Evolutionary conservation across 2,329 filamentous ascomycete genomes (phyloP), one percentile per base, ranked within the genome.

Genomic region (Cladosporium austrohemisphaericum): DNA sequence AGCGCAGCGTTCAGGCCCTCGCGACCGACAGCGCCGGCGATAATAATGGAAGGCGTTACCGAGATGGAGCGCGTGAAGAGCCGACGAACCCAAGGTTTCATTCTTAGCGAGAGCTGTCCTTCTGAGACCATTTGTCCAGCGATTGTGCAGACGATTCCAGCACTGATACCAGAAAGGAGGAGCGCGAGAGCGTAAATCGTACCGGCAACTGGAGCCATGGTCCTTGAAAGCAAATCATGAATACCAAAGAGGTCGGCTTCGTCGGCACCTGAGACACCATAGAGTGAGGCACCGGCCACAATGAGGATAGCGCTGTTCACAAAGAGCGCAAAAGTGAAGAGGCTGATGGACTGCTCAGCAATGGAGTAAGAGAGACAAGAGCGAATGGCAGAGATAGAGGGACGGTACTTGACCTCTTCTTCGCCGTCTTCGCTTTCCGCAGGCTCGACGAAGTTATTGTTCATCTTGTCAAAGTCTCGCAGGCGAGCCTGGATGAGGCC

Each of bases 121-220:
- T 94, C 89, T 54, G 82, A 84, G 18, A 95, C 85, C 83, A 95
- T 93, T 66, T 95, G 89, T 0, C 89, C 89, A 0, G 89, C 80
- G 57, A 95, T 93, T 1, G 90, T 95, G 70, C 89, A 94, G 2
- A 94, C 85, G 28, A 95, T 88, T 5, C 89, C 89, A 0, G 89
- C 89, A 0, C 84, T 88, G 10, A 88, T 78, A 7, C 89, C 89
- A 0, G 85, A 91, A 1, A 94, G 78, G 0, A 95, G 77, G 1
- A 95, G 72, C 0, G 89, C 88, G 2, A 94, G 73, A 0, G 88
- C 88, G 55, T 95, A 95, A n/a, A 95, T 74, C 2, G 86, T 87
- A 1, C 88, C 90, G 0, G 88, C 90, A 0, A 79, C 85, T 0
- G 84, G 82, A 0, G 85, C 82, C 44, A 95, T 81, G 48, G 80